Percentiles rank a stretch among this genome's conserved stretches.
Conservation (phyloP, 179 eudicot genomes). For the Silene noctiflora region DNA sequence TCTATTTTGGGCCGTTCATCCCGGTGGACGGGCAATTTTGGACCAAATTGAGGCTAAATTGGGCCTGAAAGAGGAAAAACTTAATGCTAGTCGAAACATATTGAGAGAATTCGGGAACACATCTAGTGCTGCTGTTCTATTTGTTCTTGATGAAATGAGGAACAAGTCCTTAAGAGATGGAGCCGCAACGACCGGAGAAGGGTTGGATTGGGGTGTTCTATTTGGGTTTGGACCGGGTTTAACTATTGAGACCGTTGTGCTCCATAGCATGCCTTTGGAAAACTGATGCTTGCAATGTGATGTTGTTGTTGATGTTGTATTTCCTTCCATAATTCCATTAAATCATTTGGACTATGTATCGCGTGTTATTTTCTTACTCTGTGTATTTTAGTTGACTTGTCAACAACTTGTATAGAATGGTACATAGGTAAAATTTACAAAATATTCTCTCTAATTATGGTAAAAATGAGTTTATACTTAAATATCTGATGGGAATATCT, state of each 20-base stretch:
- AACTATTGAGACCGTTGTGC: conserved; percentile 30
- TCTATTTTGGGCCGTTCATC: conserved; percentile 29
- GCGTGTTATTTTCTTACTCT: too few relatives aligned
- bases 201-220: conserved; percentile 15
- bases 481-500: too few relatives aligned
- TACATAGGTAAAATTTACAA: too few relatives aligned
- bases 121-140: conserved; percentile 30
- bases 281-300: too few relatives aligned
- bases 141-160: conserved; percentile 31
- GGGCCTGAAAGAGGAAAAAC: conserved; percentile 21
- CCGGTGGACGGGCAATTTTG: conserved; percentile 25
- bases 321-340: too few relatives aligned
- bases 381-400: too few relatives aligned
- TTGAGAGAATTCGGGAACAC: conserved; percentile 28
- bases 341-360: too few relatives aligned
- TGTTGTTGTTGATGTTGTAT: too few relatives aligned
- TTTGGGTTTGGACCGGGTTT: conserved; percentile 25
- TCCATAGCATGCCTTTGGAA: conserved; percentile 20
- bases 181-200: conserved; percentile 24
- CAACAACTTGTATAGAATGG: too few relatives aligned
- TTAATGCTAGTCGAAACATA: conserved; percentile 16
- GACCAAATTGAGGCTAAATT: conserved; percentile 25
- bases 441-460: too few relatives aligned
- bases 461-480: too few relatives aligned
- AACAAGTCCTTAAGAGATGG: conserved; percentile 28